These are phyloP conservation scores for Dactylellina haptotyla DNA, from an alignment of 2,329 filamentous ascomycete genomes.

Conservation along the genomic window DNA sequence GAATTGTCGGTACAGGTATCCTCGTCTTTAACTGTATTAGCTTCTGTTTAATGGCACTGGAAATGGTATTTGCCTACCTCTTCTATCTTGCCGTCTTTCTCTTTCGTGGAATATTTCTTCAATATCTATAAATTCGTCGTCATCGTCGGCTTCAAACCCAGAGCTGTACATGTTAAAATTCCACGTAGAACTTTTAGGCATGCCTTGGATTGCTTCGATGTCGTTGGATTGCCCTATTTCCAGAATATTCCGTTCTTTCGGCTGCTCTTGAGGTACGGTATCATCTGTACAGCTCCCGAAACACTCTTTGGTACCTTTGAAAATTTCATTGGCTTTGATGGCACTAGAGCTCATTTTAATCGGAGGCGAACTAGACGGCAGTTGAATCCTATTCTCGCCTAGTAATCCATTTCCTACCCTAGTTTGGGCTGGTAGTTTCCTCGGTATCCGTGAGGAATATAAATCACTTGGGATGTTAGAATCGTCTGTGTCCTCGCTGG, in stretches of 20 bases:
- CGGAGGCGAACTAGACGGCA: conserved; percentile 22
- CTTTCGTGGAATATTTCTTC: conserved; percentile 19
- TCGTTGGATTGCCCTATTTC: neutral
- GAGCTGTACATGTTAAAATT: conserved; percentile 50
- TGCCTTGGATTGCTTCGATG: neutral
- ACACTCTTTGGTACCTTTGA: neutral
- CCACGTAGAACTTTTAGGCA: conserved; percentile 14
- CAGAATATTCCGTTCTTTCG: neutral
- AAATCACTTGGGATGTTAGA: conserved; percentile 24
- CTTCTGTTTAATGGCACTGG: neutral
- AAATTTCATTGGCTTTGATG: neutral
- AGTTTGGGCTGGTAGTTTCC: neutral
- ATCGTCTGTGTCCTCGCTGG: conserved; percentile 28
- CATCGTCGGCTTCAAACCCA: conserved; percentile 35
- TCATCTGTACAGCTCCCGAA: neutral
- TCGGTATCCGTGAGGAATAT: too few species aligned
- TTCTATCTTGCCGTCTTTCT: neutral
- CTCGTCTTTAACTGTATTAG: conserved; percentile 17
- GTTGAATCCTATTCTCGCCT: neutral
- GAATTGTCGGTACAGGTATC: conserved; percentile 17
- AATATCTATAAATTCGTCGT: conserved; percentile 37
- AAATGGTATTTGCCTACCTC: conserved; percentile 3
- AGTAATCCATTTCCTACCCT: neutral
- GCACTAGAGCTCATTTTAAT: conserved; percentile 30
- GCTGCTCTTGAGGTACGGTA: neutral